Conservation (phyloP, 257 asterid species). For the Handroanthus guayacan region DNA sequence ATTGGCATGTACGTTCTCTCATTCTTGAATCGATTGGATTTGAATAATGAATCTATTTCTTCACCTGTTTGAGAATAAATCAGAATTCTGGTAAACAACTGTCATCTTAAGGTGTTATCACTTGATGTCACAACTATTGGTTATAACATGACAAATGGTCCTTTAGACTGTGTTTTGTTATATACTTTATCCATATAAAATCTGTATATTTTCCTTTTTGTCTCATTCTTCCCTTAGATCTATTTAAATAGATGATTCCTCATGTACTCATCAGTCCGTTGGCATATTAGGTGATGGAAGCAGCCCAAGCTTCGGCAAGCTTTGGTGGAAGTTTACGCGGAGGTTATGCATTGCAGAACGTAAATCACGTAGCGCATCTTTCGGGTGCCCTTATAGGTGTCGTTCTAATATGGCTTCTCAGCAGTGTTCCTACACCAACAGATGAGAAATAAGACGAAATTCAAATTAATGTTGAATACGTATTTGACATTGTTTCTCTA, state of each 20-base stretch:
- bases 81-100: too few species aligned
- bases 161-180: background rate
- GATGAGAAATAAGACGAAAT: slow-evolving; percentile 42
- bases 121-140: background rate
- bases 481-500: background rate
- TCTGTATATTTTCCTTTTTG: background rate
- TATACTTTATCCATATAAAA: too few species aligned
- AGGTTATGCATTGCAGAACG: slow-evolving; percentile 64
- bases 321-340: slow-evolving; percentile 64
- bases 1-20: background rate
- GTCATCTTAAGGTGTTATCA: too few species aligned
- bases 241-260: background rate
- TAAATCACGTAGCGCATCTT: slow-evolving; percentile 92
- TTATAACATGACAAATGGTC: background rate
- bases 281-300: slow-evolving; percentile 87
- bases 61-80: too few species aligned
- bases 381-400: slow-evolving; percentile 95
- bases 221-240: background rate
- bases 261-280: background rate
- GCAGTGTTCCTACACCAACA: slow-evolving; percentile 60
- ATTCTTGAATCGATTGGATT: background rate
- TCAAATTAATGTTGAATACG: background rate
- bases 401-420: slow-evolving; percentile 78
- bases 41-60: too few species aligned
- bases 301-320: slow-evolving; percentile 90